These are phyloP conservation scores for Hypoxylon sp. DNA, from an alignment of 2,329 filamentous ascomycete genomes.

Conservation along the genomic window DNA sequence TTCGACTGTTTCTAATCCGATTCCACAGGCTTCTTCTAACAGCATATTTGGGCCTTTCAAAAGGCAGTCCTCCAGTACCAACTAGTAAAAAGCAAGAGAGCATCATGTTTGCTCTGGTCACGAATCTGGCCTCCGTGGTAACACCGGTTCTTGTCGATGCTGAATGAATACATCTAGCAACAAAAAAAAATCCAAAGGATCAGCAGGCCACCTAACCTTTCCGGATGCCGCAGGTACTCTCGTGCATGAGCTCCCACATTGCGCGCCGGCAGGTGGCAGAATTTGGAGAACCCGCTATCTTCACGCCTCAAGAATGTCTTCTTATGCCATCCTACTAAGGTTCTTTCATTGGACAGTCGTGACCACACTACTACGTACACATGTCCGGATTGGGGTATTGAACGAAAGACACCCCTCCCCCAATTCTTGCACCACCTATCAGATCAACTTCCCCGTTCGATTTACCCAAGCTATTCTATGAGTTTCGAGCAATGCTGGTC, in stretches of 20 bases:
- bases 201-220: slow-evolving; percentile 47
- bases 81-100: not conserved
- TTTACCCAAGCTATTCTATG: slow-evolving; percentile 40
- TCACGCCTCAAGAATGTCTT: slow-evolving; percentile 28
- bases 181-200: slow-evolving; percentile 39
- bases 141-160: slow-evolving; percentile 18
- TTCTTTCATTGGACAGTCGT: slow-evolving; percentile 32
- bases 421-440: slow-evolving; percentile 18
- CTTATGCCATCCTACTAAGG: slow-evolving; percentile 14
- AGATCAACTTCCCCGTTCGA: slow-evolving; percentile 30
- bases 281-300: slow-evolving; percentile 39
- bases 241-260: slow-evolving; percentile 35
- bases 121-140: slow-evolving; percentile 20
- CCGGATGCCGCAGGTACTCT: slow-evolving; percentile 46
- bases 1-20: slow-evolving; percentile 5
- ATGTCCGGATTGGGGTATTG: slow-evolving; percentile 27
- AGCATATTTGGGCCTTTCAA: not conserved
- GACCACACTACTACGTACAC: slow-evolving; percentile 29
- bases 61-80: not conserved
- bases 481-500: slow-evolving; percentile 31
- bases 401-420: slow-evolving; percentile 29
- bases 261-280: slow-evolving; percentile 30
- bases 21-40: slow-evolving; percentile 10
- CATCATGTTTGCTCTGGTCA: slow-evolving; percentile 17
- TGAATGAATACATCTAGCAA: slow-evolving; percentile 30